These are phyloP conservation scores for Hygrophoropsis aurantiaca DNA, from an alignment of 768 basidiomycete genomes.

Conservation along the genomic window DNA sequence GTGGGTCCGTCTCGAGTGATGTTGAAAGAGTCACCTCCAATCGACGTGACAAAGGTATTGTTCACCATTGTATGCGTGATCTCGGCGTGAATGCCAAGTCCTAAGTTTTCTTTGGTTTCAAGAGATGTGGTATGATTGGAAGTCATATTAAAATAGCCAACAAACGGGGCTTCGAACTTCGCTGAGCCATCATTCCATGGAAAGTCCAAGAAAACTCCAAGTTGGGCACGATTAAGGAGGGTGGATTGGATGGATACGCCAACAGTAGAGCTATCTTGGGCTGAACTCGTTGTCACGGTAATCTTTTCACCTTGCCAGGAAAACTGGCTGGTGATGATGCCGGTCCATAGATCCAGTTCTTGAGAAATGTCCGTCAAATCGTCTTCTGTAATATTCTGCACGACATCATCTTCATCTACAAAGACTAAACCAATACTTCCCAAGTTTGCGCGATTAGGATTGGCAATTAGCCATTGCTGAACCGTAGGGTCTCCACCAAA, in stretches of 20 bases:
- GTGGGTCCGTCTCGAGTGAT: constrained; percentile 43
- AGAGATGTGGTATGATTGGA: constrained; percentile 49
- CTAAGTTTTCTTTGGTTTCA: constrained; percentile 9
- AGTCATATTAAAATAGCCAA: constrained; percentile 49
- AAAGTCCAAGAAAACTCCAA: constrained; percentile 56
- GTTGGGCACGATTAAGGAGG: constrained; percentile 35
- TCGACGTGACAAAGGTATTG: constrained; percentile 42
- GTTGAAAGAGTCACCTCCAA: constrained; percentile 39
- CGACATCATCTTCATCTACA: constrained; percentile 24
- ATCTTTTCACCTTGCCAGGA: constrained; percentile 34
- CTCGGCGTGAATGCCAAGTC: constrained; percentile 28
- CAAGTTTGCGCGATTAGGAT: constrained; percentile 58
- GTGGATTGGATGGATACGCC: constrained; percentile 40
- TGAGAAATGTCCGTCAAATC: constrained; percentile 39
- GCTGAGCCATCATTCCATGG: constrained; percentile 59
- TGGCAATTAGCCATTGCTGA: constrained; percentile 56
- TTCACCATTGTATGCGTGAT: constrained; percentile 43
- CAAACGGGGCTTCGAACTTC: constrained; percentile 60
- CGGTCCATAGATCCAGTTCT: constrained; percentile 56
- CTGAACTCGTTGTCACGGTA: constrained; percentile 39
- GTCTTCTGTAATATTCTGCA: constrained; percentile 34
- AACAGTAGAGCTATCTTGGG: constrained; percentile 39
- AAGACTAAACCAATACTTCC: constrained; percentile 51
- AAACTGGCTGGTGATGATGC: constrained; percentile 48
- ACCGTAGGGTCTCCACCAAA: constrained; percentile 45